Conservation (phyloP, 2,329 filamentous ascomycete genomes). For the Claviceps sorghi region DNA sequence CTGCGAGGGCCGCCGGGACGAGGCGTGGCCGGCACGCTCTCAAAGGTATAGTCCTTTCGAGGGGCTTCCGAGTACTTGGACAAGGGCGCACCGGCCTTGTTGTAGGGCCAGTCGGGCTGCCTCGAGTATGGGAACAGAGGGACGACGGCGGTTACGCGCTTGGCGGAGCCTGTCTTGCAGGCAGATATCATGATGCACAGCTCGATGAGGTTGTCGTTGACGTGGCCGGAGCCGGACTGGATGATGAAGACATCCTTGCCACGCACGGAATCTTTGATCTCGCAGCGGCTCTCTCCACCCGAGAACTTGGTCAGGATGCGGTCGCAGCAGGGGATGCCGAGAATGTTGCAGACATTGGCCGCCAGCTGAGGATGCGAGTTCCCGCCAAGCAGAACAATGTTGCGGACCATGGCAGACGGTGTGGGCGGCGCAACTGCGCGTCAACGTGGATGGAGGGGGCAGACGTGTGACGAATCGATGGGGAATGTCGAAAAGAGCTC, state of each 20-base stretch:
- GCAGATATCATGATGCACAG: constrained; percentile 97
- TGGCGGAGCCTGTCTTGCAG: constrained; percentile 86
- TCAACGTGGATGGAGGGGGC: neutral
- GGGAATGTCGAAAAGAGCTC: neutral
- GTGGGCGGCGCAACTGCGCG: neutral
- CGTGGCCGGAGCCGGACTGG: constrained; percentile 78
- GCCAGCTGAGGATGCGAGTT: constrained; percentile 83
- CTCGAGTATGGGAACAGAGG: constrained; percentile 94
- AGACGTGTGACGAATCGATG: neutral
- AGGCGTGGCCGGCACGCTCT: constrained; percentile 80
- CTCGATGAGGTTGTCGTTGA: constrained; percentile 95
- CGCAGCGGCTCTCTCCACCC: constrained; percentile 85
- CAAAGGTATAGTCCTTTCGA: constrained; percentile 65
- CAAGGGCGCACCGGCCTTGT: constrained; percentile 83
- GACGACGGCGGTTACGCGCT: constrained; percentile 82
- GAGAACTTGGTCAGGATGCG: constrained; percentile 85
- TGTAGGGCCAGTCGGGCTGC: constrained; percentile 92
- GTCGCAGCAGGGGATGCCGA: constrained; percentile 74
- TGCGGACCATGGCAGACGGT: constrained; percentile 60
- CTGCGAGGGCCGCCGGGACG: constrained; percentile 56
- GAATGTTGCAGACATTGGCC: constrained; percentile 72
- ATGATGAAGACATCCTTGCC: constrained; percentile 99
- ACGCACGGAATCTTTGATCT: constrained; percentile 90
- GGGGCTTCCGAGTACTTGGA: constrained; percentile 46
- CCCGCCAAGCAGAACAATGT: constrained; percentile 85